phyloP scores from a whole-genome alignment of 495 filamentous ascomycete species.

The Massariosphaeria phaeospora region DNA sequence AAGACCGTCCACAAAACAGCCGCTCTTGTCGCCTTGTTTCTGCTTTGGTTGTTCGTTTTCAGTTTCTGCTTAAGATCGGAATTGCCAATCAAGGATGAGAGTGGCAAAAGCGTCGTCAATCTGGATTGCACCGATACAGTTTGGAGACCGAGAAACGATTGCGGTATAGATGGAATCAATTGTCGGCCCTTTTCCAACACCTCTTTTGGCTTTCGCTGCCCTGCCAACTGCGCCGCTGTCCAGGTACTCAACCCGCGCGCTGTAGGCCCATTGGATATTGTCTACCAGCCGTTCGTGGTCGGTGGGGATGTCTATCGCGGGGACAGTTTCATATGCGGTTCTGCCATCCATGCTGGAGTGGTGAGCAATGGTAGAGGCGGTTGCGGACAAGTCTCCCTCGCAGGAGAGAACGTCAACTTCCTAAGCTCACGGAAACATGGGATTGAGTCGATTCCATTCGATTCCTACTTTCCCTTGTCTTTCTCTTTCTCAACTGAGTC shows the following conservation, averaged over 20 bases:
- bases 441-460: conserved; percentile 36
- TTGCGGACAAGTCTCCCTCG: conserved; percentile 36
- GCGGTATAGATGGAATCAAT: conserved; percentile 41
- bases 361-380: conserved; percentile 35
- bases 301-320: conserved; percentile 38
- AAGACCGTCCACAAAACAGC: neutral
- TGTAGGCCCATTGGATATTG: conserved; percentile 39
- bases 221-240: conserved; percentile 35
- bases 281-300: conserved; percentile 39
- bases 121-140: conserved; percentile 22
- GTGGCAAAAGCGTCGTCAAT: conserved; percentile 6
- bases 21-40: neutral
- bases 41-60: conserved; percentile 1
- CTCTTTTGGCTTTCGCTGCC: conserved; percentile 41
- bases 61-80: neutral
- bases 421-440: conserved; percentile 25
- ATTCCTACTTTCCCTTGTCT: conserved; percentile 40
- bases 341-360: conserved; percentile 42
- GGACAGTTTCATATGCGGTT: conserved; percentile 42
- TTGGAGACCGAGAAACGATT: conserved; percentile 24
- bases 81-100: conserved; percentile 10
- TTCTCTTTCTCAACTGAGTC: conserved; percentile 34
- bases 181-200: conserved; percentile 40
- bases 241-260: conserved; percentile 38
- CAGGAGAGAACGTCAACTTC: conserved; percentile 34